Evolutionary conservation across 352 stramenopile species (phyloP), one percentile per base, ranked within the genome.

Genomic region (Pythium aristosporum): DNA sequence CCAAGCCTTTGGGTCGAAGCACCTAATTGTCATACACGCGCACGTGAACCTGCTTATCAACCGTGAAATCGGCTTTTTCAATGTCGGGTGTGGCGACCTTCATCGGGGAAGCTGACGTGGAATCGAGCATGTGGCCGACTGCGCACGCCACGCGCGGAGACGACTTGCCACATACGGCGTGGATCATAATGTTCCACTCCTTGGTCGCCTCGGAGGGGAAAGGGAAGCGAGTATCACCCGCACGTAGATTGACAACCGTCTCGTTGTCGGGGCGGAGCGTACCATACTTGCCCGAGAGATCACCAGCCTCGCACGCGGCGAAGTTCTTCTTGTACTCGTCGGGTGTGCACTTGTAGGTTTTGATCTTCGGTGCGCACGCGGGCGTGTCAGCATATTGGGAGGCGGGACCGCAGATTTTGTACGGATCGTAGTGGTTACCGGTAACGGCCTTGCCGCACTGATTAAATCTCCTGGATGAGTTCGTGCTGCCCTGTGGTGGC

Each of bases 351-450:
- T 43, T 42, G 57, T 73, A 73, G 9, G 61, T 47, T 12, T 51
- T 48, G 6, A 47, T 34, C 2, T 44, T 56, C 16, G 11, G 20
- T 0, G 20, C 34, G 42, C 61, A 71, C 51, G 25, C 59, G 0
- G 48, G 37, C 5, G 50, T 44, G 42, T 60, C 57, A 25, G 39
- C 64, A 23, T 59, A 59, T 36, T 74, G 57, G 34, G 67, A 74
- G 25, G 58, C 57, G 7, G 67, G 61, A 23, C 67, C 67, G 51
- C 67, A 74, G 8, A 59, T 41, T 20, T 50, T 52, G 16, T 56
- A 48, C 9, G 67, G 67, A 25, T 74, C 67, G 48, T 68, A 74
- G 47, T 74, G 67, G 57, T 69, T 69, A 41, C 55, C 67, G 28
- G 56, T 58, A 23, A 56, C 55, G 13, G 48, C 30, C 50, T 58